phyloP scores from a whole-genome alignment of 768 basidiomycete species.

The Psilocybe azurescens region DNA sequence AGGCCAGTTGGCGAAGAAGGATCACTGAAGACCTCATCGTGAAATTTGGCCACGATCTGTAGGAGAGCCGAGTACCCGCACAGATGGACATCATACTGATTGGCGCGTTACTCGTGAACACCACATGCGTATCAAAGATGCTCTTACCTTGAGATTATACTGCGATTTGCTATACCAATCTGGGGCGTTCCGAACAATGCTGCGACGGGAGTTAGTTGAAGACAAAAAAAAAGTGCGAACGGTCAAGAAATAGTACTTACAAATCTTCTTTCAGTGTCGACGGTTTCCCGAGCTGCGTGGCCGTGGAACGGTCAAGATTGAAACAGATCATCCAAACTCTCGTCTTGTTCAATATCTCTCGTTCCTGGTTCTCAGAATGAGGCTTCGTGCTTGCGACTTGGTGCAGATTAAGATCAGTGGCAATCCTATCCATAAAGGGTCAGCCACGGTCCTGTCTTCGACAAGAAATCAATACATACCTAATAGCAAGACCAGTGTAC shows the following conservation, averaged over 20 bases:
- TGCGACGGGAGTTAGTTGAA: slow-evolving; percentile 22
- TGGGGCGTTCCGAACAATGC: slow-evolving; percentile 70
- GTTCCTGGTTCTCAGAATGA: slow-evolving; percentile 75
- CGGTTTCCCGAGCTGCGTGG: slow-evolving; percentile 90
- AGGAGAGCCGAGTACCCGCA: slow-evolving; percentile 75
- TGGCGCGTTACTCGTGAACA: not conserved
- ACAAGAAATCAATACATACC: slow-evolving; percentile 40
- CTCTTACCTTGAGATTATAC: slow-evolving; percentile 59
- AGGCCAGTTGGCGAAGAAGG: slow-evolving; percentile 68
- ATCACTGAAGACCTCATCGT: slow-evolving; percentile 79
- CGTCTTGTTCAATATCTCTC: slow-evolving; percentile 84
- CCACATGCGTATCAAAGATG: not conserved
- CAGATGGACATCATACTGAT: slow-evolving; percentile 75
- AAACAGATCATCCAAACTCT: slow-evolving; percentile 93
- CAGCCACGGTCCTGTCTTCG: not conserved
- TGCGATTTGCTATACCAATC: slow-evolving; percentile 79
- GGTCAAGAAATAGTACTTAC: slow-evolving; percentile 40
- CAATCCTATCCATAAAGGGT: slow-evolving; percentile 55
- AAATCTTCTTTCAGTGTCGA: slow-evolving; percentile 88
- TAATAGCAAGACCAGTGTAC: slow-evolving; percentile 86
- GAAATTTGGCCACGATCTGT: slow-evolving; percentile 74
- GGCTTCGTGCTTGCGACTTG: slow-evolving; percentile 63
- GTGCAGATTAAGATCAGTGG: slow-evolving; percentile 89
- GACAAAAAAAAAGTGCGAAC: not conserved
- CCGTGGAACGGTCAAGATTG: slow-evolving; percentile 86